These are phyloP conservation scores for Mucor plumbeus DNA, from an alignment of 371 early-diverging fungal genomes.

Conservation along the genomic window DNA sequence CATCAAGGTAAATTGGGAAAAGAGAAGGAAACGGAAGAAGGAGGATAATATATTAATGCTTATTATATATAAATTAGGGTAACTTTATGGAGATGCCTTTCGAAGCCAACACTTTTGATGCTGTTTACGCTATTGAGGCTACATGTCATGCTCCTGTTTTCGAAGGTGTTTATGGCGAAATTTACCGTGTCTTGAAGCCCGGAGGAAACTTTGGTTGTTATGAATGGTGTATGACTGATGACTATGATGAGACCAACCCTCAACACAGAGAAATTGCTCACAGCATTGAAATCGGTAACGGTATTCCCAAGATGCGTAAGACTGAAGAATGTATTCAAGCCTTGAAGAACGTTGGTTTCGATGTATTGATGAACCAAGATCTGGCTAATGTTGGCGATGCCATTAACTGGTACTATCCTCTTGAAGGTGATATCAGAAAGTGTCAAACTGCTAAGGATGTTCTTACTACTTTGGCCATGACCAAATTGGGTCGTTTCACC, in stretches of 20 bases:
- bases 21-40: not conserved
- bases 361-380: conserved; percentile 72
- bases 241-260: conserved; percentile 76
- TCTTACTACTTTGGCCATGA: conserved; percentile 58
- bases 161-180: conserved; percentile 86
- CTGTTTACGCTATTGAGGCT: conserved; percentile 93
- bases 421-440: conserved; percentile 67
- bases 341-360: conserved; percentile 85
- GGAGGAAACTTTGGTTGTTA: conserved; percentile 89
- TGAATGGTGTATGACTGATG: conserved; percentile 92
- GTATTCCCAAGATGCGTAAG: conserved; percentile 83
- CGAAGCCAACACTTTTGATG: conserved; percentile 81
- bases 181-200: conserved; percentile 90
- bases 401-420: conserved; percentile 84
- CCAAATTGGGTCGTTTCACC: conserved; percentile 60
- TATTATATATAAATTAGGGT: conserved; percentile 55
- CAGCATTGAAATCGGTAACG: conserved; percentile 87
- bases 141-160: conserved; percentile 87
- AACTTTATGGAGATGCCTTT: conserved; percentile 94
- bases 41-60: not conserved
- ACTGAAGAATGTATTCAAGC: conserved; percentile 74
- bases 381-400: conserved; percentile 70
- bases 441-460: conserved; percentile 67
- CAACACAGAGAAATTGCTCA: conserved; percentile 77
- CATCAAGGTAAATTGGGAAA: conserved; percentile 44